Percentiles rank a stretch among this genome's conserved stretches.
phyloP scores from a whole-genome alignment of 257 asterid genomes.

The Nemophila menziesii region DNA sequence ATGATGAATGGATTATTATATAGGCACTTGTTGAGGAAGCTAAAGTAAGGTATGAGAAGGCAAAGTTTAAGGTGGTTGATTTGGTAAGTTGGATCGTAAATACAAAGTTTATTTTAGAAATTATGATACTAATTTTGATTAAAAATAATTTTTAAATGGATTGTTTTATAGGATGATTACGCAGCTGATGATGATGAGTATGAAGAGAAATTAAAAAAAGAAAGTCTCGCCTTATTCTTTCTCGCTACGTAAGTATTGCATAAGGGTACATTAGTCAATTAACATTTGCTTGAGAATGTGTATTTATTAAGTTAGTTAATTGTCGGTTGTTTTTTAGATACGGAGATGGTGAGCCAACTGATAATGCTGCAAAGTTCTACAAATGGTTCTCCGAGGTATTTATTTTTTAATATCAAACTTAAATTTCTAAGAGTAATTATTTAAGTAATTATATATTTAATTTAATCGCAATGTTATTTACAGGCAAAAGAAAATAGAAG shows the following conservation, averaged over 20 bases:
- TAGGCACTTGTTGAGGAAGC: constrained; percentile 96
- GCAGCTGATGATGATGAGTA: constrained; percentile 95
- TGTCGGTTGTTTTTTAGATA: constrained; percentile 56
- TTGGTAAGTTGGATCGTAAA: constrained; percentile 33
- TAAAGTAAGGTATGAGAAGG: constrained; percentile 82
- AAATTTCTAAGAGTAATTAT: no score
- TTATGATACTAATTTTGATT: constrained; percentile 9
- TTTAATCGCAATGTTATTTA: constrained; percentile 7
- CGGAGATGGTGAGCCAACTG: constrained; percentile 99
- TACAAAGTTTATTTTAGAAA: constrained; percentile 1
- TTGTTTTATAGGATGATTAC: constrained; percentile 68
- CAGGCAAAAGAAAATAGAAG: constrained; percentile 54
- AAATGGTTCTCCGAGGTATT: constrained; percentile 93
- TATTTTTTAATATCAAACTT: no score
- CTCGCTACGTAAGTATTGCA: constrained; percentile 78
- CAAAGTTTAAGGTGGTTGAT: constrained; percentile 60
- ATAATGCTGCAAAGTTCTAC: constrained; percentile 93
- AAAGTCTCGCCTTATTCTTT: constrained; percentile 64
- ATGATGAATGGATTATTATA: background rate
- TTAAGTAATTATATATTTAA: no score
- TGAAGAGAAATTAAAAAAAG: constrained; percentile 85
- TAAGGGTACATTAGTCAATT: background rate
- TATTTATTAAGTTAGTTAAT: constrained; percentile 25
- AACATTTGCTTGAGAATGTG: constrained; percentile 1
- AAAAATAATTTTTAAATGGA: constrained; percentile 1